Percentiles rank a stretch among this genome's conserved stretches.
Conservation (phyloP, 148 eudicot genomes). For the Limonium bicolor region DNA sequence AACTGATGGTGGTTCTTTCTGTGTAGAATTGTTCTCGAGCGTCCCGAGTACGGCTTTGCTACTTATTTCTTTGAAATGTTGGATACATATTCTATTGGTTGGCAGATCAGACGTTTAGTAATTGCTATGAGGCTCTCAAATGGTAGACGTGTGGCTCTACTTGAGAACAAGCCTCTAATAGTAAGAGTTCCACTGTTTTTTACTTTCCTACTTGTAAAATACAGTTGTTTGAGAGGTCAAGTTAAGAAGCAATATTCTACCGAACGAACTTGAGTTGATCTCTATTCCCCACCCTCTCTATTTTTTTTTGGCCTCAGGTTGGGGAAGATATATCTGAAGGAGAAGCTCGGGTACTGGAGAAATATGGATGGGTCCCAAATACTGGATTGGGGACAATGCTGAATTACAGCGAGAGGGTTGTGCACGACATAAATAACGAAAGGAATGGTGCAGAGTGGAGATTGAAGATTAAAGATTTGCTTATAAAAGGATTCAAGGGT, state of each 20-base stretch:
- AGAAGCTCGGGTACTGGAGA: conserved; percentile 71
- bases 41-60: conserved; percentile 97
- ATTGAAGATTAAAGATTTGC: conserved; percentile 61
- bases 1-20: conserved; percentile 1
- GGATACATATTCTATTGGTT: conserved; percentile 38
- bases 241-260: too few species aligned
- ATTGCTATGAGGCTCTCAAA: conserved; percentile 80
- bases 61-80: conserved; percentile 89
- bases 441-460: conserved; percentile 66
- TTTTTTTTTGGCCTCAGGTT: conserved; percentile 23
- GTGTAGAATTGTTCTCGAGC: conserved; percentile 94
- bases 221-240: too few species aligned
- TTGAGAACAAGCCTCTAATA: conserved; percentile 71
- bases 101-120: conserved; percentile 93
- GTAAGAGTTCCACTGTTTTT: too few species aligned
- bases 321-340: conserved; percentile 80
- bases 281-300: background rate
- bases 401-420: conserved; percentile 76
- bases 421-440: conserved; percentile 68
- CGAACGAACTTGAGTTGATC: too few species aligned
- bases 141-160: conserved; percentile 57
- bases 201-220: too few species aligned
- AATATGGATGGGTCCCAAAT: conserved; percentile 80
- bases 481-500: conserved; percentile 63
- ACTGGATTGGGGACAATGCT: conserved; percentile 89